phyloP scores from a whole-genome alignment of 2,329 filamentous ascomycete species.

The Teratosphaeriaceae sp. region DNA sequence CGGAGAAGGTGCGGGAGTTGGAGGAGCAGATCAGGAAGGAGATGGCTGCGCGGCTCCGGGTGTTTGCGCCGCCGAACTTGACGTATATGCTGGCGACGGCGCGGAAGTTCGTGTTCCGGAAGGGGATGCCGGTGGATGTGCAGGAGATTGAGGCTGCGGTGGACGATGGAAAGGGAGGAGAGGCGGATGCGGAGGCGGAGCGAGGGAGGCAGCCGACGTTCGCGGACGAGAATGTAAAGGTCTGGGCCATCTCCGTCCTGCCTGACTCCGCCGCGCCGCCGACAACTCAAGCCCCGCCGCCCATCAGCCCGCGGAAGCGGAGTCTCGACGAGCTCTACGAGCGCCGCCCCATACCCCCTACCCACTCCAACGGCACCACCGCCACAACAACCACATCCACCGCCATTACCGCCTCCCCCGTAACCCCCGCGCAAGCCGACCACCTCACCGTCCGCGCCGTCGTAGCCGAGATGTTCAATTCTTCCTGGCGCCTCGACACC shows the following conservation, averaged over 20 bases:
- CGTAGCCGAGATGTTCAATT: constrained; percentile 73
- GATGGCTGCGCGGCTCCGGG: constrained; percentile 43
- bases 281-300: too few species aligned
- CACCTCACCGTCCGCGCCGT: constrained; percentile 47
- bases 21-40: constrained; percentile 25
- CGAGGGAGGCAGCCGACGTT: constrained; percentile 54
- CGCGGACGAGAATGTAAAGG: constrained; percentile 67
- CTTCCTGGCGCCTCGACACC: constrained; percentile 65
- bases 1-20: constrained; percentile 19
- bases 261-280: constrained; percentile 1
- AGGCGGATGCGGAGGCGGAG: constrained; percentile 18
- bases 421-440: constrained; percentile 23
- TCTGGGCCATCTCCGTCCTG: constrained; percentile 71
- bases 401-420: constrained; percentile 35
- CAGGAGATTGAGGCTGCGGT: constrained; percentile 61
- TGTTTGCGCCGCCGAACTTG: constrained; percentile 78
- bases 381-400: too few species aligned
- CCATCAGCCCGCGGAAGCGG: constrained; percentile 27
- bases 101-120: constrained; percentile 78
- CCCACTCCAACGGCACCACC: constrained; percentile 5
- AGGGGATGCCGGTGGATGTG: constrained; percentile 65
- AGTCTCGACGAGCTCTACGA: constrained; percentile 29
- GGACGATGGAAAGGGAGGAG: too few species aligned
- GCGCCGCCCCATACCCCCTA: too few species aligned
- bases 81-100: constrained; percentile 75